Conservation (phyloP, 768 basidiomycete species). For the Phaeotremella skinneri region DNA sequence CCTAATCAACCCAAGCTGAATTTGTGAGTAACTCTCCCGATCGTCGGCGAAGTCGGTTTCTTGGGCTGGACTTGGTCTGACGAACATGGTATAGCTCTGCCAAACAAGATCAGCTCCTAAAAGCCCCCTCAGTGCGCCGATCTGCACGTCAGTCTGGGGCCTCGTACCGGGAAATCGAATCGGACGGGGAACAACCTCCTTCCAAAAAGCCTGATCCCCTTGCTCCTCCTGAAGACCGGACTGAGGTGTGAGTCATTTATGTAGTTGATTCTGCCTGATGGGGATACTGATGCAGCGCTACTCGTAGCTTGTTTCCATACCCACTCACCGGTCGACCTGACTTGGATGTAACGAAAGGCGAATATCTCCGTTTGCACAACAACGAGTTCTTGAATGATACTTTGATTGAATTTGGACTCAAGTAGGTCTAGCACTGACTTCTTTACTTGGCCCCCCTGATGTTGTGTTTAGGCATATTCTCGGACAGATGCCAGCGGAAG, state of each 20-base stretch:
- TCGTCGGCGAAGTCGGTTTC: background rate
- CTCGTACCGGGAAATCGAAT: background rate
- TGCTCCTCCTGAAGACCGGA: conserved; percentile 16
- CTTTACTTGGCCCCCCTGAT: background rate
- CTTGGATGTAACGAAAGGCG: conserved; percentile 74
- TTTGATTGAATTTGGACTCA: conserved; percentile 90
- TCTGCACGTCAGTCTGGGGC: background rate
- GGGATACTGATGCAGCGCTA: background rate
- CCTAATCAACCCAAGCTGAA: conserved; percentile 15
- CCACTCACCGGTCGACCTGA: conserved; percentile 43
- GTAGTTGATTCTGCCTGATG: background rate
- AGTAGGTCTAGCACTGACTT: conserved; percentile 58
- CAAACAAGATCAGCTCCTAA: no score
- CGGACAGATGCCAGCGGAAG: conserved; percentile 55
- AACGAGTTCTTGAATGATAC: conserved; percentile 94
- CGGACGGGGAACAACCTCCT: background rate
- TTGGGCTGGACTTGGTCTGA: no score
- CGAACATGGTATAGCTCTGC: no score
- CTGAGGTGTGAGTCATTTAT: conserved; percentile 23
- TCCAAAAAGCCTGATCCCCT: background rate
- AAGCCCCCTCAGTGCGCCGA: background rate
- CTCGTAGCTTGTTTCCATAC: conserved; percentile 30
- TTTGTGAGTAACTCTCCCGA: conserved; percentile 17
- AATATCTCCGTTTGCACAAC: conserved; percentile 68
- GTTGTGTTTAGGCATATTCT: conserved; percentile 16